Evolutionary conservation across 768 basidiomycete species (phyloP).

Genomic region (Leucosporidium yakuticum): DNA sequence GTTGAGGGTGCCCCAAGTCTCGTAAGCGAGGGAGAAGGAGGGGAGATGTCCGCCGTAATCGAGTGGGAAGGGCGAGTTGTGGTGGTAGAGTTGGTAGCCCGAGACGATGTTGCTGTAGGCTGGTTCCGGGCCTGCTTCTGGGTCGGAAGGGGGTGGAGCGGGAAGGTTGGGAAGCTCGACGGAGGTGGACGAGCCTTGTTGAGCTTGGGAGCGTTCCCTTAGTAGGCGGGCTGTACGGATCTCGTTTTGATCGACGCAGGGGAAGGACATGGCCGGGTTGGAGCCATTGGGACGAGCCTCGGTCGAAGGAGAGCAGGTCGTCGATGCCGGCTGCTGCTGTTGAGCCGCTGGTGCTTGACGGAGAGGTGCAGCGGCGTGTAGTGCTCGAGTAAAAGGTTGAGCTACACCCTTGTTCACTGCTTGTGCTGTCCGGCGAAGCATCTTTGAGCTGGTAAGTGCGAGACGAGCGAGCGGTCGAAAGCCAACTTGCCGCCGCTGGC

Average conservation of each 20-base stretch:
- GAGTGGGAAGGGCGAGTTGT: constrained; percentile 59
- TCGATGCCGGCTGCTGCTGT: no score
- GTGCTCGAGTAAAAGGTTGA: no score
- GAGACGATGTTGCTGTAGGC: constrained; percentile 33
- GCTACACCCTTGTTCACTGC: no score
- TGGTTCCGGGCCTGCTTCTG: constrained; percentile 32
- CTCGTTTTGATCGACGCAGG: constrained; percentile 38
- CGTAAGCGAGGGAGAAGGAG: constrained; percentile 83
- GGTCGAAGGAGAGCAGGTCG: no score
- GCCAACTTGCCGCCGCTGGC: no score
- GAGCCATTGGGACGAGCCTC: constrained; percentile 16
- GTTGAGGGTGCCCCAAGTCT: constrained; percentile 92
- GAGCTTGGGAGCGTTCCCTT: neutral
- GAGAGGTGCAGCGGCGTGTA: no score
- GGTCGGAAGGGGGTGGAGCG: constrained; percentile 2
- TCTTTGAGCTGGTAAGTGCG: no score
- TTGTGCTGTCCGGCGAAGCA: no score
- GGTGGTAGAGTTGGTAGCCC: constrained; percentile 62
- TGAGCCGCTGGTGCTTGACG: no score
- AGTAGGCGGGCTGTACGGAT: constrained; percentile 29
- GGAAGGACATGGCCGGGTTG: constrained; percentile 39
- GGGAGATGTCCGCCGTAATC: constrained; percentile 59
- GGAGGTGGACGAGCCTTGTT: constrained; percentile 7
- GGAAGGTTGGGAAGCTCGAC: constrained; percentile 15
- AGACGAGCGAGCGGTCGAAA: no score